phyloP scores from a whole-genome alignment of 2,329 filamentous ascomycete genomes.

The Leptographium wingfieldii region DNA sequence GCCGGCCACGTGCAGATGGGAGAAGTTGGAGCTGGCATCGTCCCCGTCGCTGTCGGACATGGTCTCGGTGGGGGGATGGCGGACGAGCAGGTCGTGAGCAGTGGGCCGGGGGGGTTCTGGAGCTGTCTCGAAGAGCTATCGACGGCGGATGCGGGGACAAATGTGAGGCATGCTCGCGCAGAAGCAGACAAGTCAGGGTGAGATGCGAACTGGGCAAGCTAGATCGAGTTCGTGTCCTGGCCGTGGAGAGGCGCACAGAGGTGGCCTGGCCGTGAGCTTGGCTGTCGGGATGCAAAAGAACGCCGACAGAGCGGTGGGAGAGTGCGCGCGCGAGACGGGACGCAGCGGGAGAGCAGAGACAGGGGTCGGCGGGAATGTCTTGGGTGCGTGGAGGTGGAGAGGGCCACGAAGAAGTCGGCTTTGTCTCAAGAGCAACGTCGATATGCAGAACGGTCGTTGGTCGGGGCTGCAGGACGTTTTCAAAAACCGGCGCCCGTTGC shows the following conservation, averaged over 20 bases:
- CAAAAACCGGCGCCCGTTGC: too few relatives aligned
- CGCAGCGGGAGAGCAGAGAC: not conserved
- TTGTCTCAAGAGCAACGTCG: not conserved
- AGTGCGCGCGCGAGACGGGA: too few relatives aligned
- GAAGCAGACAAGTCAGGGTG: too few relatives aligned
- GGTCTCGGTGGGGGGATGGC: not conserved
- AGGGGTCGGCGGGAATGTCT: not conserved
- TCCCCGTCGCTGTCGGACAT: not conserved
- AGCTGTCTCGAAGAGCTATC: not conserved
- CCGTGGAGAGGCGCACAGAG: not conserved
- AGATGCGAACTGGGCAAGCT: too few relatives aligned
- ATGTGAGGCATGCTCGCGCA: not conserved
- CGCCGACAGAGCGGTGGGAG: not conserved
- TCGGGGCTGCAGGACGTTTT: too few relatives aligned
- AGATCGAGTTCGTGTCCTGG: too few relatives aligned
- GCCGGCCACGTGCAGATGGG: constrained; percentile 3
- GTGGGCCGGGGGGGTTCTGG: not conserved
- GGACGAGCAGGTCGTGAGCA: not conserved
- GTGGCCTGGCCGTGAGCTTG: too few relatives aligned
- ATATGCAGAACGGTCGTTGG: not conserved
- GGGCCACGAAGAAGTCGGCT: not conserved
- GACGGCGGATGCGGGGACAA: not conserved
- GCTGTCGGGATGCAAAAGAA: too few relatives aligned
- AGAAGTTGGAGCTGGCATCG: not conserved
- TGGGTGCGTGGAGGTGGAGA: not conserved